Evolutionary conservation across 2,329 filamentous ascomycete species (phyloP), one percentile per base, ranked within the genome.

Genomic region (Xylaria sp.): DNA sequence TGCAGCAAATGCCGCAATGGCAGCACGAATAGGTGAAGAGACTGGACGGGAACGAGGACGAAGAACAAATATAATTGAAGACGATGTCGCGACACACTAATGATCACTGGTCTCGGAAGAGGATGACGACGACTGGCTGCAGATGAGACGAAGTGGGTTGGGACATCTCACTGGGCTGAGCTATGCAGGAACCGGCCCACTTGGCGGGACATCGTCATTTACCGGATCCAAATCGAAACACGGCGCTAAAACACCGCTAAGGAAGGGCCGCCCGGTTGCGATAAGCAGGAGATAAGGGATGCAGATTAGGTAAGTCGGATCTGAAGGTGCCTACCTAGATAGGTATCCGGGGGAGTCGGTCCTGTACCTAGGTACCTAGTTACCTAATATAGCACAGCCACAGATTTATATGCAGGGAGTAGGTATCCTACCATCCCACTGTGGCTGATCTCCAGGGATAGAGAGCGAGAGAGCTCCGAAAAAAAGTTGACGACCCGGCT

Each of bases 401-500:
- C n/a, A n/a, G n/a, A n/a, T n/a, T n/a, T n/a, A n/a, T n/a, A n/a
- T n/a, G n/a, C n/a, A n/a, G n/a, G n/a, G n/a, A n/a, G n/a, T n/a
- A n/a, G n/a, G n/a, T n/a, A n/a, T n/a, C n/a, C n/a, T 33, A 33
- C 35, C 35, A 11, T 19, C 31, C 12, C n/a, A 9, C 11, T 54
- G 59, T 64, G 60, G 63, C 61, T 63, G 23, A n/a, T n/a, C n/a
- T n/a, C n/a, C n/a, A n/a, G n/a, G n/a, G n/a, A n/a, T n/a, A n/a
- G n/a, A 12, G 12, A 17, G 21, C 54, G 52, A 60, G 65, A 57
- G 65, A 65, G 60, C 61, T 68, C 66, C 46, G 57, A 65, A 72
- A 67, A 73, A 73, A 73, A 70, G 70, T 71, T 70, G 60, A 63
- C 66, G 64, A 65, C 64, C 57, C 53, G 54, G n/a, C 45, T 40